A percentile compares a stretch with the other conserved stretches of the same genome.
Conservation (phyloP, 805 yeast genomes). For the Ogataea philodendri region DNA sequence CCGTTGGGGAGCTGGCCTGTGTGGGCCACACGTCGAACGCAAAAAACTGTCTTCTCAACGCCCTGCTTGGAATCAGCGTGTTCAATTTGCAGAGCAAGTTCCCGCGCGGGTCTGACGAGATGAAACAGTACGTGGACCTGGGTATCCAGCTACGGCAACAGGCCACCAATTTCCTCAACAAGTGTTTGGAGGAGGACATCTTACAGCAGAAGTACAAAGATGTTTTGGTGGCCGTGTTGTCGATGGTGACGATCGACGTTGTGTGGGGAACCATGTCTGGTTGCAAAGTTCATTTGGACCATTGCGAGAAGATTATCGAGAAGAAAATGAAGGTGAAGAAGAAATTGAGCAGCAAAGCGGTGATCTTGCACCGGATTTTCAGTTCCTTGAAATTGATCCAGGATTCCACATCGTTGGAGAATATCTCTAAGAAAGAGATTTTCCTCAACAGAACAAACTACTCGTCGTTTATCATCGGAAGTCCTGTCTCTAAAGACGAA, state of each 20-base stretch:
- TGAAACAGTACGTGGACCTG: slow-evolving; percentile 66
- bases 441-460: slow-evolving; percentile 37
- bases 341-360: slow-evolving; percentile 70
- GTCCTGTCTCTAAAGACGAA: slow-evolving; percentile 27
- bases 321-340: slow-evolving; percentile 65
- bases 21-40: slow-evolving; percentile 74
- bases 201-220: slow-evolving; percentile 74
- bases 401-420: slow-evolving; percentile 61
- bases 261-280: slow-evolving; percentile 92
- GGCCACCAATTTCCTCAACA: slow-evolving; percentile 65
- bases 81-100: slow-evolving; percentile 75
- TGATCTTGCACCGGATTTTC: slow-evolving; percentile 72
- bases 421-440: slow-evolving; percentile 34
- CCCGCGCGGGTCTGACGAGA: slow-evolving; percentile 60
- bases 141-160: slow-evolving; percentile 75
- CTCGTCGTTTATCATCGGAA: slow-evolving; percentile 33
- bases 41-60: slow-evolving; percentile 73
- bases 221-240: slow-evolving; percentile 74
- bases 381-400: slow-evolving; percentile 73
- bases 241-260: slow-evolving; percentile 85
- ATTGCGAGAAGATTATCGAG: slow-evolving; percentile 73
- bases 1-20: slow-evolving; percentile 76
- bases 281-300: slow-evolving; percentile 68
- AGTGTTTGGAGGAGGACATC: slow-evolving; percentile 52
- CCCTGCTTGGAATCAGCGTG: slow-evolving; percentile 77